Evolutionary conservation across 2,329 filamentous ascomycete genomes (phyloP).

Genomic region (Emmonsia crescens): DNA sequence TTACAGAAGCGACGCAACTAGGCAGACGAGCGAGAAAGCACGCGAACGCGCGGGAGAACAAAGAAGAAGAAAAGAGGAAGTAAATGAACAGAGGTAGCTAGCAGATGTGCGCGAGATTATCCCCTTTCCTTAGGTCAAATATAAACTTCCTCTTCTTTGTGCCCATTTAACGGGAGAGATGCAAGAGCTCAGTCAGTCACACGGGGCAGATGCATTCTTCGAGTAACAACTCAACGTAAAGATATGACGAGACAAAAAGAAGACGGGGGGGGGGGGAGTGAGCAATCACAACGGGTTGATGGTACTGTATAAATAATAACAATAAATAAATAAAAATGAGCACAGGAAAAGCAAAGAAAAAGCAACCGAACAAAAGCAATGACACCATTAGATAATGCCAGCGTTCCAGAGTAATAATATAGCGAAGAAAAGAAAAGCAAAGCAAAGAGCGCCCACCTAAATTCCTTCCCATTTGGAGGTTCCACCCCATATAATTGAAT

Average conservation of each 20-base stretch:
- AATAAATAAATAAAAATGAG: background rate
- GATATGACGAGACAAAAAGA: background rate
- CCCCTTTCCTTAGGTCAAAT: too few relatives aligned
- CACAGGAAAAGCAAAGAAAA: slow-evolving; percentile 7
- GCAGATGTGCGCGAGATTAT: background rate
- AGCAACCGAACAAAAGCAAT: background rate
- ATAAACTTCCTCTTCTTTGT: too few relatives aligned
- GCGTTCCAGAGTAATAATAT: background rate
- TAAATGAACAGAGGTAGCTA: background rate
- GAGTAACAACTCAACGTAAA: background rate
- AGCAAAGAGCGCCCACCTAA: background rate
- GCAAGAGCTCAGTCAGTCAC: too few relatives aligned
- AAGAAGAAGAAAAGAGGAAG: background rate
- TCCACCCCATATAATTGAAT: background rate
- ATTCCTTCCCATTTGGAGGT: background rate
- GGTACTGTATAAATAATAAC: background rate
- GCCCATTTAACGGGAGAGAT: too few relatives aligned
- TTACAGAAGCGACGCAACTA: background rate
- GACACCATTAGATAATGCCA: background rate
- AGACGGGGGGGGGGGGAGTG: too few relatives aligned
- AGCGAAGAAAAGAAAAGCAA: background rate
- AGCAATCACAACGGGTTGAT: background rate
- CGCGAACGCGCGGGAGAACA: background rate
- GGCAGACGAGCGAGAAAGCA: background rate
- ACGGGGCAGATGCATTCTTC: background rate